phyloP scores from a whole-genome alignment of 306 rosid genomes.

The Ziziphus jujuba region DNA sequence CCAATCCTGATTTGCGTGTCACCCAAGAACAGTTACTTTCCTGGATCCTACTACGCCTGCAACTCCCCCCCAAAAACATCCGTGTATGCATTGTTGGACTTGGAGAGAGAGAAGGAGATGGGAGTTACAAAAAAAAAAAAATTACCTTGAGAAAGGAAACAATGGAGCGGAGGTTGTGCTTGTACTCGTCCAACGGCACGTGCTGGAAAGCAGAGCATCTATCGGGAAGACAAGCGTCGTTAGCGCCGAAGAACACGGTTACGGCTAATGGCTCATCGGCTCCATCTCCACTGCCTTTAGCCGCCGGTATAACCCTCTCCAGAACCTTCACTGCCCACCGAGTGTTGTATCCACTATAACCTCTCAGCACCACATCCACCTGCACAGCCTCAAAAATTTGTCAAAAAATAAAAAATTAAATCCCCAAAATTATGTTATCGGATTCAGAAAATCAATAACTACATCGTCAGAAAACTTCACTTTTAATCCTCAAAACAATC shows the following conservation, averaged over 20 bases:
- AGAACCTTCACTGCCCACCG: constrained; percentile 78
- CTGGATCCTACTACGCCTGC: constrained; percentile 17
- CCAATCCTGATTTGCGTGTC: constrained; percentile 6
- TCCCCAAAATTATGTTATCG: no score
- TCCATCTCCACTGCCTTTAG: constrained; percentile 27
- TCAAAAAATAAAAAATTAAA: no score
- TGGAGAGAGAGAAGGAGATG: background rate
- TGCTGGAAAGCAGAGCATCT: constrained; percentile 70
- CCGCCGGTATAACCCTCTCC: constrained; percentile 53
- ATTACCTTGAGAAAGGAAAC: constrained; percentile 81
- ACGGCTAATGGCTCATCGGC: constrained; percentile 47
- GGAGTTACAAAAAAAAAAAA: no score
- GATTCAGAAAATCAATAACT: no score
- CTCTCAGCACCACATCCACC: constrained; percentile 81
- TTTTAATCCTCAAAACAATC: background rate
- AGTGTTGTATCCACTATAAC: constrained; percentile 86
- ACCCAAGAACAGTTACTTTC: constrained; percentile 24
- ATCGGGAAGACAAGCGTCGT: constrained; percentile 76
- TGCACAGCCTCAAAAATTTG: constrained; percentile 1
- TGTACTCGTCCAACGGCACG: constrained; percentile 71
- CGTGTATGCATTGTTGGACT: background rate
- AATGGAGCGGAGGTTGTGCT: constrained; percentile 56
- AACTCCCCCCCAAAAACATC: no score
- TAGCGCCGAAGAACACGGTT: constrained; percentile 89
- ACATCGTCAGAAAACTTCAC: no score